Evolutionary conservation across 495 filamentous ascomycete species (phyloP), one percentile per base, ranked within the genome.

Genomic region (Penicillium manginii): DNA sequence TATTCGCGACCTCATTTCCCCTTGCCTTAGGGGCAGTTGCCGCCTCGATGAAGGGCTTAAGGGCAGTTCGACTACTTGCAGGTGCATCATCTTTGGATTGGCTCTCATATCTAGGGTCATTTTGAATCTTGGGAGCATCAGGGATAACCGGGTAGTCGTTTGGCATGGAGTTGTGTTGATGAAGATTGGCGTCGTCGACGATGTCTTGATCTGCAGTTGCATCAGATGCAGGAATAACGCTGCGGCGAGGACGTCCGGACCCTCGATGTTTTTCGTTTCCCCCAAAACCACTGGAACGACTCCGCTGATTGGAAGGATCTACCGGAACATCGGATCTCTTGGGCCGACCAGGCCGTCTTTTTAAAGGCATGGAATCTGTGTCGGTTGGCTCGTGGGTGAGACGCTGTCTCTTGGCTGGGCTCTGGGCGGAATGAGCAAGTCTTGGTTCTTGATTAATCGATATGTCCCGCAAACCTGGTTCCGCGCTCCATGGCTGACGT

Each of bases 371-470:
- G 4, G 42, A 5, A 12, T 17, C 22, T 40, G 50, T 14, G 12
- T 56, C 54, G 5, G 52, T 63, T 0, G 37, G 11, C 5, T 58
- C 7, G 4, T 66, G 63, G 11, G 59, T 60, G 15, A 77, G 62
- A 14, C 76, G 71, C 1, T 58, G 73, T 21, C 74, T 73, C 59
- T 79, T 79, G 0, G 59, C 43, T 18, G 67, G 51, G 22, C 67
- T 56, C 47, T 72, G 66, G 9, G 61, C 61, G 2, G 57, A 37
- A 57, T 15, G 55, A 23, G 12, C 33, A 15, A n/a, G 11, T 10
- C 26, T 8, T 29, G 14, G n/a, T 23, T 12, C 29, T 33, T 31
- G 32, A 22, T 48, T 23, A 18, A 29, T 57, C 47, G 32, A 17
- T 39, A 55, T 43, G 47, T 17, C 23, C 23, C 21, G 50, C n/a